Conservation (phyloP, 192 early-diverging fungal species). For the Coemansia sp. region DNA sequence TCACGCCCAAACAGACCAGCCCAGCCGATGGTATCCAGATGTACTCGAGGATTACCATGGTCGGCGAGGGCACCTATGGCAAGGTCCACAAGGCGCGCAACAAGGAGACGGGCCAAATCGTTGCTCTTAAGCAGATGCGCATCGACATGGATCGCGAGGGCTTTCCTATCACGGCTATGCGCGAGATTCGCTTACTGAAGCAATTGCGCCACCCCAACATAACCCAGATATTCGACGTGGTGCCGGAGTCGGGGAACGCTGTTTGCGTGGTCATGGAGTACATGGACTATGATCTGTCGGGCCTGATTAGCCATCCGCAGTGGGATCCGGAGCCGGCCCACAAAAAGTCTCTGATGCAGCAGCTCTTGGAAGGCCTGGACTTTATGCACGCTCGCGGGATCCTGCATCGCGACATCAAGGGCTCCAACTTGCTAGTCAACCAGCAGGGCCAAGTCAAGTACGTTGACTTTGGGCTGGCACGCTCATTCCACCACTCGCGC, state of each 20-base stretch:
- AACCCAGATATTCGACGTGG: conserved; percentile 69
- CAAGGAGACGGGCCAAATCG: conserved; percentile 63
- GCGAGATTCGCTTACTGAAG: conserved; percentile 78
- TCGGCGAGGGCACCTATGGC: conserved; percentile 83
- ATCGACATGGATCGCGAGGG: conserved; percentile 80
- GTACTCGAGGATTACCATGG: conserved; percentile 72
- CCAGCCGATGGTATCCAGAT: conserved; percentile 55
- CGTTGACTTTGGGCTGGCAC: conserved; percentile 95
- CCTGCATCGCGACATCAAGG: conserved; percentile 93
- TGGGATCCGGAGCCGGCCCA: conserved; percentile 67
- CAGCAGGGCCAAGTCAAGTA: conserved; percentile 85
- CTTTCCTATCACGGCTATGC: conserved; percentile 85
- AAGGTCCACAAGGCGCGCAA: conserved; percentile 83
- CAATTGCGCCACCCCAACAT: conserved; percentile 68
- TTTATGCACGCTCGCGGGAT: conserved; percentile 84
- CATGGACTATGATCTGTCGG: conserved; percentile 84
- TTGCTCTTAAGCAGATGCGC: conserved; percentile 80
- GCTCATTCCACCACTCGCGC: conserved; percentile 64
- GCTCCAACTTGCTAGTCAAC: conserved; percentile 88
- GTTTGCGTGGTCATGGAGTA: conserved; percentile 87
- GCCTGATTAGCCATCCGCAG: conserved; percentile 71
- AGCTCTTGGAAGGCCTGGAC: conserved; percentile 81
- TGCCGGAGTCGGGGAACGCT: conserved; percentile 64
- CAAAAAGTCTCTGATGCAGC: conserved; percentile 83
- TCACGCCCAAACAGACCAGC: conserved; percentile 43